Percentiles rank a stretch among this genome's conserved stretches.
phyloP scores from a whole-genome alignment of 139 green algal species.

The Desmodesmus armatus region DNA sequence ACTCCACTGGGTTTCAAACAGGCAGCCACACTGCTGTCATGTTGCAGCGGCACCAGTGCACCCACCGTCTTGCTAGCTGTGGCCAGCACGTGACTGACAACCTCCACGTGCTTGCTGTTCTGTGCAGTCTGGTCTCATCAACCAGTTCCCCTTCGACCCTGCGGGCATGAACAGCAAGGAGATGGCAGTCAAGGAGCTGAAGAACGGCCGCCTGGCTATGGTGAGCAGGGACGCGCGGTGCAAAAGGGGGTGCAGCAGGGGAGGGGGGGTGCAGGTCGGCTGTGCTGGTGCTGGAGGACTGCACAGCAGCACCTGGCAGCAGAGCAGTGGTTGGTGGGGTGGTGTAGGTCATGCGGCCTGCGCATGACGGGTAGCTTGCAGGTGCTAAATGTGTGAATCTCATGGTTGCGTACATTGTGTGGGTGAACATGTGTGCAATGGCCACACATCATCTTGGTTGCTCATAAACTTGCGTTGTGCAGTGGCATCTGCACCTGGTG shows the following conservation, averaged over 20 bases:
- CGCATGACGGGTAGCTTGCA: too few relatives aligned
- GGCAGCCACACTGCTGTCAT: neutral
- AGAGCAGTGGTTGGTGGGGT: neutral
- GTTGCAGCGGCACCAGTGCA: neutral
- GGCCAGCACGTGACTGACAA: neutral
- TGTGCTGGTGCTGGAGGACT: neutral
- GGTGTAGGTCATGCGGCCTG: too few relatives aligned
- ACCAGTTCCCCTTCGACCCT: constrained; percentile 91
- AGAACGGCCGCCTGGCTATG: constrained; percentile 97
- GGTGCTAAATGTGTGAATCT: too few relatives aligned
- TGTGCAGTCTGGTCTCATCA: constrained; percentile 82
- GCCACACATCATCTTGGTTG: too few relatives aligned
- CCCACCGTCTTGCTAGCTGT: neutral
- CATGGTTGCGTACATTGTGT: too few relatives aligned
- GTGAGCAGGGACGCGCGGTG: constrained; percentile 47
- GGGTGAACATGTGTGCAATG: too few relatives aligned
- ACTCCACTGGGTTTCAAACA: neutral
- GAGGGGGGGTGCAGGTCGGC: neutral
- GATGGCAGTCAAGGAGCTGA: constrained; percentile 94
- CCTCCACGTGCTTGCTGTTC: neutral
- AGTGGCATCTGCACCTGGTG: neutral
- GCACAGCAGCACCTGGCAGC: neutral
- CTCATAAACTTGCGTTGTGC: too few relatives aligned
- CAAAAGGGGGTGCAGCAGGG: neutral
- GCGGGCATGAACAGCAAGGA: constrained; percentile 80